A percentile compares a stretch with the other conserved stretches of the same genome.
Conservation (phyloP, 768 basidiomycete species). For the Tricholoma hemisulphureum region DNA sequence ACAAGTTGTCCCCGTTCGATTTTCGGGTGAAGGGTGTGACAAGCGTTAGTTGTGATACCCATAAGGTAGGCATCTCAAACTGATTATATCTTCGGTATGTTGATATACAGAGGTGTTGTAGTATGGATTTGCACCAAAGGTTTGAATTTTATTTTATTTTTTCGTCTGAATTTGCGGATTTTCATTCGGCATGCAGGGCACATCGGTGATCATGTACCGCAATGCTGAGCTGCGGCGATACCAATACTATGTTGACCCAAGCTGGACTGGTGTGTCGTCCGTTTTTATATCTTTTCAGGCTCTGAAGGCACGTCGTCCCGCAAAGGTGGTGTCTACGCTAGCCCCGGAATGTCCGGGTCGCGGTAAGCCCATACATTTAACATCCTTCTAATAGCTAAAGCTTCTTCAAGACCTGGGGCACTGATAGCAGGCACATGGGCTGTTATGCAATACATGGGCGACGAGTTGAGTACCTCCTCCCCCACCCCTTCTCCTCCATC, state of each 20-base stretch:
- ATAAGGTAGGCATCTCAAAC: conserved; percentile 57
- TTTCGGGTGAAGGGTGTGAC: conserved; percentile 91
- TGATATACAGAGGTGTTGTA: conserved; percentile 26
- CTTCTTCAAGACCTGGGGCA: conserved; percentile 69
- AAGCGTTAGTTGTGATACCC: conserved; percentile 92
- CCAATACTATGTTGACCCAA: conserved; percentile 84
- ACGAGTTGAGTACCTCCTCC: conserved; percentile 53
- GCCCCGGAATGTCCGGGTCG: conserved; percentile 87
- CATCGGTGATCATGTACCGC: conserved; percentile 95
- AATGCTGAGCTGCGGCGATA: conserved; percentile 68
- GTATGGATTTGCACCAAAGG: conserved; percentile 96
- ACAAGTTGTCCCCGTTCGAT: conserved; percentile 74
- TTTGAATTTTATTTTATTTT: conserved; percentile 24
- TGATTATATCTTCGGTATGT: background rate
- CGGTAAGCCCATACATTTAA: conserved; percentile 47
- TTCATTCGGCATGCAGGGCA: conserved; percentile 52
- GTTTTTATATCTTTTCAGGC: background rate
- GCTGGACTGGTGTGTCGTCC: conserved; percentile 63
- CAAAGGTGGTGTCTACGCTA: conserved; percentile 83
- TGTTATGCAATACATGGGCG: conserved; percentile 90
- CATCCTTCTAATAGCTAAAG: background rate
- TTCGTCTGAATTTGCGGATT: conserved; percentile 1
- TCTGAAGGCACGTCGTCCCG: background rate
- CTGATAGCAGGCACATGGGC: conserved; percentile 96
- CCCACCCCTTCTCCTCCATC: conserved; percentile 3